Conservation (phyloP, 129 eudicot species). For the Erigeron canadensis region DNA sequence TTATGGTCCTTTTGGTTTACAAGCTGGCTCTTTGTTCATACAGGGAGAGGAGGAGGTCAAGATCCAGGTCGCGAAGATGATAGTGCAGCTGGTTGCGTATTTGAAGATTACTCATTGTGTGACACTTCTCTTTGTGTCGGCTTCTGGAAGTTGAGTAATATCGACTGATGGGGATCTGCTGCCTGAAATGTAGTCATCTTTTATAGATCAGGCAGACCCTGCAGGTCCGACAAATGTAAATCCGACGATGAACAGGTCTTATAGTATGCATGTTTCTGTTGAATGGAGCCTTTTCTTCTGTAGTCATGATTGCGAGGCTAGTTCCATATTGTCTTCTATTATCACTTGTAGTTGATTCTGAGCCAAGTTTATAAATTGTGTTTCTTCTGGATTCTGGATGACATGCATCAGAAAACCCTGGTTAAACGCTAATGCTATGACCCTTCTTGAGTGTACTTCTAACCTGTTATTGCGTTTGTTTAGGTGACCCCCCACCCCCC, state of each 20-base stretch:
- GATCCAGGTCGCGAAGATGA: slow-evolving; percentile 60
- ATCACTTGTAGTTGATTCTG: slow-evolving; percentile 2
- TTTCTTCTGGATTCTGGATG: slow-evolving; percentile 6
- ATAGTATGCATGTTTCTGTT: slow-evolving; percentile 21
- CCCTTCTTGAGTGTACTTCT: background rate
- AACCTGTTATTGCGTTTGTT: background rate
- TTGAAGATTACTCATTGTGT: slow-evolving; percentile 16
- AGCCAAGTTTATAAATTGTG: slow-evolving; percentile 14
- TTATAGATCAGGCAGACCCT: slow-evolving; percentile 5
- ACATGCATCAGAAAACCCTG: background rate
- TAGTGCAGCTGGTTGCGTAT: slow-evolving; percentile 9
- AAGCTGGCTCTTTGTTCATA: slow-evolving; percentile 27
- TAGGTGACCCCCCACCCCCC: background rate
- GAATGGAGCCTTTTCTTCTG: background rate
- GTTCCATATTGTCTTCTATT: background rate
- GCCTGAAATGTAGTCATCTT: slow-evolving; percentile 21
- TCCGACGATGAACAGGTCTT: slow-evolving; percentile 17
- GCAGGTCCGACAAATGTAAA: slow-evolving; percentile 14
- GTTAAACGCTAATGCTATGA: slow-evolving; percentile 1
- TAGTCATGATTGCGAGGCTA: slow-evolving; percentile 18
- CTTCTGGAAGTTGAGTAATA: slow-evolving; percentile 6
- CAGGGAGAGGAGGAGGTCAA: slow-evolving; percentile 76
- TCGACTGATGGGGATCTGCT: slow-evolving; percentile 10
- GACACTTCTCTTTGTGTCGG: slow-evolving; percentile 15
- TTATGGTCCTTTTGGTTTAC: slow-evolving; percentile 8